A percentile compares a stretch with the other conserved stretches of the same genome.
phyloP scores from a whole-genome alignment of 2,329 filamentous ascomycete species.

The Fusarium concolor region DNA sequence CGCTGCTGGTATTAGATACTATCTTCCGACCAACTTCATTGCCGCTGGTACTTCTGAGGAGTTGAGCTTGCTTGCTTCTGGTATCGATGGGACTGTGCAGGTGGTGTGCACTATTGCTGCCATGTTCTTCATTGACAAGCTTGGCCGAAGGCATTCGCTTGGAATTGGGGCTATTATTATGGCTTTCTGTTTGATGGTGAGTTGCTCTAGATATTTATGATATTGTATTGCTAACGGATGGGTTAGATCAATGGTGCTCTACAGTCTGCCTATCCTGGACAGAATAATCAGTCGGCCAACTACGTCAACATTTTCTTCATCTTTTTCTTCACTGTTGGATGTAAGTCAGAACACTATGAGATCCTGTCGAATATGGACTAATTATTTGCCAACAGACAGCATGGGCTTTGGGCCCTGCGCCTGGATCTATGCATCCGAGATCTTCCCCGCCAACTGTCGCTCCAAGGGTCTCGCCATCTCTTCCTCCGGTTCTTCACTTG shows the following conservation, averaged over 20 bases:
- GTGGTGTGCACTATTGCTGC: conserved; percentile 23
- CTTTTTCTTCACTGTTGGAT: conserved; percentile 22
- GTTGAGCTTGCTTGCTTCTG: conserved; percentile 15
- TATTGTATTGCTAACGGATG: neutral
- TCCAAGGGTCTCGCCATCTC: conserved; percentile 23
- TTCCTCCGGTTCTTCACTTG: conserved; percentile 12
- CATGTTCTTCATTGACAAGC: conserved; percentile 29
- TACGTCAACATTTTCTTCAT: conserved; percentile 26
- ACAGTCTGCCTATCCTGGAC: conserved; percentile 12
- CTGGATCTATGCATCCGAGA: conserved; percentile 25
- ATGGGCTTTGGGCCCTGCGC: conserved; percentile 23
- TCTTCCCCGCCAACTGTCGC: conserved; percentile 23
- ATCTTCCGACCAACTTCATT: conserved; percentile 18
- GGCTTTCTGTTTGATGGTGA: conserved; percentile 24
- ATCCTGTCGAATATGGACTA: accelerated
- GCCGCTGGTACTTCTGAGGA: conserved; percentile 19
- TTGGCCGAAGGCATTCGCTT: conserved; percentile 18
- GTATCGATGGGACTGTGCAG: conserved; percentile 20
- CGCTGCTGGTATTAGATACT: conserved; percentile 20
- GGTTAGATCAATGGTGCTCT: conserved; percentile 15
- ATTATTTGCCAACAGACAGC: neutral
- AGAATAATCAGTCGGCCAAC: conserved; percentile 16
- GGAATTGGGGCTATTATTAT: conserved; percentile 19
- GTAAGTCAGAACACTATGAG: neutral
- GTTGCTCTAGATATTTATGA: neutral